Evolutionary conservation across 2,329 filamentous ascomycete genomes (phyloP), one percentile per base, ranked within the genome.

Genomic region (Clonostachys byssicola): DNA sequence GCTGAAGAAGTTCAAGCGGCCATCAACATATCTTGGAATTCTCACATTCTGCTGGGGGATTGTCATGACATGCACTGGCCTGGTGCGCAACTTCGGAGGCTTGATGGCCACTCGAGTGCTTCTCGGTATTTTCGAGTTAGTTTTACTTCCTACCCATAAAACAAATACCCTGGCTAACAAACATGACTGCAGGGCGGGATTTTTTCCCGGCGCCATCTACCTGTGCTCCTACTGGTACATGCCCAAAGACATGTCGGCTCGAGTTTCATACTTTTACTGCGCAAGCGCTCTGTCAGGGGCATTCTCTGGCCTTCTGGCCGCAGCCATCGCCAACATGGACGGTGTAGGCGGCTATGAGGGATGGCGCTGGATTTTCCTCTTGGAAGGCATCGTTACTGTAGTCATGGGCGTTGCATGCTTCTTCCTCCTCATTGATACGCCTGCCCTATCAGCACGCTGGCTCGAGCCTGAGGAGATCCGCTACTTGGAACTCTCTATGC

Each of bases 1-100:
- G 10, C 78, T 94, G 47, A 92, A 92, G 63, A 78, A 76, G 12
- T 70, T 90, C 23, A 23, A 47, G 73, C 71, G 66, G 67, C 4
- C 18, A 65, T 3, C 77, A 35, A 62, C 83, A 38, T 88, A 86
- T 55, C 71, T 86, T 41, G 80, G 83, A 1, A 63, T 73, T 5
- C 85, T 86, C 50, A 85, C 87, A 73, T 59, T 80, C 5, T 59
- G 74, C 9, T 73, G 56, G 56, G 54, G 52, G 8, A 40, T 55
- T 16, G 68, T 73, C 14, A 70, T 77, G 70, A 75, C 73, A 0
- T 57, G 77, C 18, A 77, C 77, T 69, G 75, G 75, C 0, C 67
- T 78, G n/a, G 75, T 78, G 0, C 61, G 62, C 30, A 73, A 67
- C 48, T 78, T 70, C 30, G 58, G 64, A 5, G 75, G 75, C 1